Conservation (phyloP, 1,284 basidiomycete species). For the Clitocybe nebularis region DNA sequence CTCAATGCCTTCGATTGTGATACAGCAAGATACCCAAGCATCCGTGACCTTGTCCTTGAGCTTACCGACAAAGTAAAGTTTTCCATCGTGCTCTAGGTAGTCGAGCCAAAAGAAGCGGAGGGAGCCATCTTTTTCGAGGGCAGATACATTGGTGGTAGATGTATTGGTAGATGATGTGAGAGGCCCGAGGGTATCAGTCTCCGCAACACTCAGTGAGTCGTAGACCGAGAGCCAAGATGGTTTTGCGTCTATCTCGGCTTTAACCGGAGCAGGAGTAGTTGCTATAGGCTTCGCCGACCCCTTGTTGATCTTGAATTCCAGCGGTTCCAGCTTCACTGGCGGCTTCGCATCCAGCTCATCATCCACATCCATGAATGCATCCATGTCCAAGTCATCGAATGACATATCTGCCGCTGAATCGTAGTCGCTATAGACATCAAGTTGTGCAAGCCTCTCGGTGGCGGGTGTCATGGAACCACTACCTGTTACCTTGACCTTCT, state of each 20-base stretch:
- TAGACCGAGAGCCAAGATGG: conserved; percentile 78
- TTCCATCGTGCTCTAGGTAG: conserved; percentile 79
- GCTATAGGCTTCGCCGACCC: conserved; percentile 9
- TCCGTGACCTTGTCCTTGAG: conserved; percentile 70
- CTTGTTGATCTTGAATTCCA: conserved; percentile 25
- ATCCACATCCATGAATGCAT: conserved; percentile 51
- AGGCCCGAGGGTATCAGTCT: conserved; percentile 52
- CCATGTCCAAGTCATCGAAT: conserved; percentile 58
- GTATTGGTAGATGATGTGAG: conserved; percentile 36
- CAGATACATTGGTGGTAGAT: conserved; percentile 46
- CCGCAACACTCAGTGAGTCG: conserved; percentile 59
- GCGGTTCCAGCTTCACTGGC: conserved; percentile 23
- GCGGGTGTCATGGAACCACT: conserved; percentile 45
- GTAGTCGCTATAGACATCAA: conserved; percentile 54
- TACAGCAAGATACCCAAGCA: conserved; percentile 82
- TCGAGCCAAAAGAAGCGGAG: conserved; percentile 95
- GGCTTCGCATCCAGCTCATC: conserved; percentile 35
- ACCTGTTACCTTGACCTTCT: conserved; percentile 48
- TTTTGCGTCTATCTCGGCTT: conserved; percentile 43
- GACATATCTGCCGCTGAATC: conserved; percentile 39
- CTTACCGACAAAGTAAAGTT: conserved; percentile 85
- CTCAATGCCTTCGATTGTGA: conserved; percentile 84
- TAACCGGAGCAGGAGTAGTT: conserved; percentile 32
- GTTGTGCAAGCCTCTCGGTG: conserved; percentile 48
- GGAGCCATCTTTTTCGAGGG: conserved; percentile 76